Percentiles rank a stretch among this genome's conserved stretches.
Evolutionary conservation across 2,329 filamentous ascomycete genomes (phyloP).

Genomic region (Fusarium kyushuense): DNA sequence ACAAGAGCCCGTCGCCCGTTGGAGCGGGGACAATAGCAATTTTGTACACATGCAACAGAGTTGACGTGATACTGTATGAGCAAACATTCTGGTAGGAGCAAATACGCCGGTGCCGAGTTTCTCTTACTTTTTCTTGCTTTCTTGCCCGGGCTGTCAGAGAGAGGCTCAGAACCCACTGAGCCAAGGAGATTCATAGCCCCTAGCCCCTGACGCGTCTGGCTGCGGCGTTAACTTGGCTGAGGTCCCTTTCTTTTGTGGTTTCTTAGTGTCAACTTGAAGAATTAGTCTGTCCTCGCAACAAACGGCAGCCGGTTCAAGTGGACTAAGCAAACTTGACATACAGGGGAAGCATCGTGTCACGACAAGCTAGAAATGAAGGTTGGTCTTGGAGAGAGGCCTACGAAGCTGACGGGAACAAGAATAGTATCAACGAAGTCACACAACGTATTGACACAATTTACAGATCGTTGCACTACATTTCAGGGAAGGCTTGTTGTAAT

Average conservation of each 20-base stretch:
- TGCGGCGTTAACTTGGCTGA: not conserved
- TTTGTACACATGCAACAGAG: constrained; percentile 19
- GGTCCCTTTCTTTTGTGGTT: constrained; percentile 3
- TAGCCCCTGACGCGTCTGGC: constrained; percentile 30
- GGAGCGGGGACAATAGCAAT: constrained; percentile 30
- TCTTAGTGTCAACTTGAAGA: not conserved
- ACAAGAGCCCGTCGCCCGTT: constrained; percentile 27
- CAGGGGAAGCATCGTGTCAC: constrained; percentile 11
- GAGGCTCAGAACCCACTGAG: constrained; percentile 8
- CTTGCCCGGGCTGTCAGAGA: not conserved
- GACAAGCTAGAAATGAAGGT: not conserved
- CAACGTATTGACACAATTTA: constrained; percentile 11
- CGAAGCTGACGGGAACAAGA: constrained; percentile 14
- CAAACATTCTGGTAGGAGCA: constrained; percentile 8
- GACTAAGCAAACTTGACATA: constrained; percentile 15
- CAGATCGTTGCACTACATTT: constrained; percentile 23
- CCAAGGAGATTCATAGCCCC: constrained; percentile 7
- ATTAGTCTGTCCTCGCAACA: constrained; percentile 9
- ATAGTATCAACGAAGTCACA: constrained; percentile 31
- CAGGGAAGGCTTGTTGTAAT: constrained; percentile 15
- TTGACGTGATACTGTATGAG: constrained; percentile 17
- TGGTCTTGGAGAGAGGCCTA: not conserved
- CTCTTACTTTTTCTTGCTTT: constrained; percentile 1
- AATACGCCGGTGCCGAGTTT: constrained; percentile 12
- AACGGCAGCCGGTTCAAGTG: constrained; percentile 21